A percentile compares a stretch with the other conserved stretches of the same genome.
These are phyloP conservation scores for Peniophora sp. DNA, from an alignment of 1,284 basidiomycete genomes.

Conservation along the genomic window DNA sequence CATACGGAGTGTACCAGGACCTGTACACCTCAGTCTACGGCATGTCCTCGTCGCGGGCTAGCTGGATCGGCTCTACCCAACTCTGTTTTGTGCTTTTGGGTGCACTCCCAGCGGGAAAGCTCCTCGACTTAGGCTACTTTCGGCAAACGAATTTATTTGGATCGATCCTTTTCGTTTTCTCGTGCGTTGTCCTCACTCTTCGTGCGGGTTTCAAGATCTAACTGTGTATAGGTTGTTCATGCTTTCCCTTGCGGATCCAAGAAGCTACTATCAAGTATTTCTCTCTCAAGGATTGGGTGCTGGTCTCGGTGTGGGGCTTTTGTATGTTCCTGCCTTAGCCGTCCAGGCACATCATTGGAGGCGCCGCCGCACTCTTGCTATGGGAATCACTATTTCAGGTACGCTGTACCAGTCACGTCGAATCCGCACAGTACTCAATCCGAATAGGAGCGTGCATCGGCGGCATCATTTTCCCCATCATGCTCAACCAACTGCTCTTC, in stretches of 20 bases:
- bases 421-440: neutral
- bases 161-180: conserved; percentile 10
- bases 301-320: conserved; percentile 33
- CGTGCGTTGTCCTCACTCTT: neutral
- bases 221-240: conserved; percentile 11
- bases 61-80: conserved; percentile 17
- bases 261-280: conserved; percentile 12
- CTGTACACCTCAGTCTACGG: conserved; percentile 10
- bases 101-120: conserved; percentile 12
- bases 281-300: conserved; percentile 29
- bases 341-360: conserved; percentile 38
- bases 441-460: conserved; percentile 13
- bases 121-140: conserved; percentile 15
- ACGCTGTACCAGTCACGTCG: conserved; percentile 18
- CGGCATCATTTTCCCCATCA: conserved; percentile 36
- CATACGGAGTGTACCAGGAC: conserved; percentile 18
- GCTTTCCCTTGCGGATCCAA: conserved; percentile 12
- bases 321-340: conserved; percentile 33
- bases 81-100: conserved; percentile 12
- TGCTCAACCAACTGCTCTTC: conserved; percentile 38
- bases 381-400: conserved; percentile 39
- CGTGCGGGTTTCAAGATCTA: neutral
- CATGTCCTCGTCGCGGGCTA: conserved; percentile 12
- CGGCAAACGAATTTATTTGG: conserved; percentile 8
- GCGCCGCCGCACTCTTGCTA: conserved; percentile 35